Conservation (phyloP, 2,329 filamentous ascomycete species). For the Hymenotorrendiella dingleyae region DNA sequence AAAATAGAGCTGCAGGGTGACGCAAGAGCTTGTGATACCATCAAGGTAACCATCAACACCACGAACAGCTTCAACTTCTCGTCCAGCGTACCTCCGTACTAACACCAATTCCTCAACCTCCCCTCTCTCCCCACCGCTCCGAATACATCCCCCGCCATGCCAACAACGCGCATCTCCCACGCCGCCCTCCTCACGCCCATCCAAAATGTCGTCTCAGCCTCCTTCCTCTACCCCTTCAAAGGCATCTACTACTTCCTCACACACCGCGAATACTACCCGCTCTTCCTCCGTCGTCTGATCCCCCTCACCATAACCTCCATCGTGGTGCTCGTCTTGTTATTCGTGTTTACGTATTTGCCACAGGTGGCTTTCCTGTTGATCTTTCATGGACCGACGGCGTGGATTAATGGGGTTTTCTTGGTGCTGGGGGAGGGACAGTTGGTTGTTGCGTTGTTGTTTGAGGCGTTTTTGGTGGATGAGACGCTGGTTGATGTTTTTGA, state of each 20-base stretch:
- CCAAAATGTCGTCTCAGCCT: constrained; percentile 23
- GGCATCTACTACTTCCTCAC: constrained; percentile 78
- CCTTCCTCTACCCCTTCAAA: constrained; percentile 49
- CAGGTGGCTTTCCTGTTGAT: constrained; percentile 84
- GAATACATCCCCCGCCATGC: too few relatives aligned
- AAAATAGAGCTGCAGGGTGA: too few relatives aligned
- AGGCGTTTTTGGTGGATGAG: constrained; percentile 77
- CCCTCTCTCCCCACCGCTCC: too few relatives aligned
- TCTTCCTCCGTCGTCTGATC: constrained; percentile 71
- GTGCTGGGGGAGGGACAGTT: constrained; percentile 66
- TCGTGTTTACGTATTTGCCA: constrained; percentile 81
- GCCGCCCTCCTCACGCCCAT: constrained; percentile 16
- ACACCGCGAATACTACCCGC: constrained; percentile 75
- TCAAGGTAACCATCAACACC: too few relatives aligned
- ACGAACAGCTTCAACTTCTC: too few relatives aligned
- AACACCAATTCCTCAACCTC: too few relatives aligned
- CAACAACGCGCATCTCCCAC: too few relatives aligned
- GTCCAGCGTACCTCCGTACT: too few relatives aligned
- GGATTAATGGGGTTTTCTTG: constrained; percentile 80
- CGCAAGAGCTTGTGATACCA: too few relatives aligned
- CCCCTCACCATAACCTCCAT: constrained; percentile 77
- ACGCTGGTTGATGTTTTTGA: constrained; percentile 79
- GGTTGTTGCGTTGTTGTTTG: constrained; percentile 49
- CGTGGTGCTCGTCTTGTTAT: constrained; percentile 78
- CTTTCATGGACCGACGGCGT: constrained; percentile 84